phyloP scores from a whole-genome alignment of 2,329 filamentous ascomycete species.

The Coleophoma eucalyptorum region DNA sequence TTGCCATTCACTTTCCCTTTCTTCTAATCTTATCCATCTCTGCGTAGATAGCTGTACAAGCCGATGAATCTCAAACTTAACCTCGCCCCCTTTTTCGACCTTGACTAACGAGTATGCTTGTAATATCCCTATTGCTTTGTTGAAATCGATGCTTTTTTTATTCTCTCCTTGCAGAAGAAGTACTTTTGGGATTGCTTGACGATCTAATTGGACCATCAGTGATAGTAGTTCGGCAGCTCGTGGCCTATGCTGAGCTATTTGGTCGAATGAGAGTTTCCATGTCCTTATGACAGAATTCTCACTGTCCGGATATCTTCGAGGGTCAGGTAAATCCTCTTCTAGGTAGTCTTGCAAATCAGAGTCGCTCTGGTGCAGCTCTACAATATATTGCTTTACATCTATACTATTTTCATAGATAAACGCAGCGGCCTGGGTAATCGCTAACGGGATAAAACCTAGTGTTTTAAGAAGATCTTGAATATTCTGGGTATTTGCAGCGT shows the following conservation, averaged over 20 bases:
- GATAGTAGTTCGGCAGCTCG: neutral
- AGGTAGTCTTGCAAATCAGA: neutral
- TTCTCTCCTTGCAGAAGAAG: neutral
- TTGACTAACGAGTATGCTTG: neutral
- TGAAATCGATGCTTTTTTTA: neutral
- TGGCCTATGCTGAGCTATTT: neutral
- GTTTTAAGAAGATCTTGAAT: neutral
- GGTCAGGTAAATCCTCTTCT: neutral
- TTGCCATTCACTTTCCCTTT: neutral
- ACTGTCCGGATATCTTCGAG: neutral
- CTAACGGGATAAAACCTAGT: constrained; percentile 19
- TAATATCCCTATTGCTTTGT: neutral
- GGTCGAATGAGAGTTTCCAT: neutral
- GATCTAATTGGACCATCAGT: neutral
- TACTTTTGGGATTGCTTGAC: neutral
- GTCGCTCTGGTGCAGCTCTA: neutral
- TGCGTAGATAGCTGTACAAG: neutral
- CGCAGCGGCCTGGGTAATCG: constrained; percentile 17
- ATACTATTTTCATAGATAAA: constrained; percentile 11
- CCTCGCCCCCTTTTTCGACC: neutral
- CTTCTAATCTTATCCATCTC: neutral
- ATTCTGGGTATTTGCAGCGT: neutral
- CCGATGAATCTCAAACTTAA: neutral
- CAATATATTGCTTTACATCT: neutral
- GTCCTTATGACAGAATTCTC: neutral